Percentiles rank a stretch among this genome's conserved stretches.
Evolutionary conservation across 495 filamentous ascomycete species (phyloP).

Genomic region (Penicillium soppii): DNA sequence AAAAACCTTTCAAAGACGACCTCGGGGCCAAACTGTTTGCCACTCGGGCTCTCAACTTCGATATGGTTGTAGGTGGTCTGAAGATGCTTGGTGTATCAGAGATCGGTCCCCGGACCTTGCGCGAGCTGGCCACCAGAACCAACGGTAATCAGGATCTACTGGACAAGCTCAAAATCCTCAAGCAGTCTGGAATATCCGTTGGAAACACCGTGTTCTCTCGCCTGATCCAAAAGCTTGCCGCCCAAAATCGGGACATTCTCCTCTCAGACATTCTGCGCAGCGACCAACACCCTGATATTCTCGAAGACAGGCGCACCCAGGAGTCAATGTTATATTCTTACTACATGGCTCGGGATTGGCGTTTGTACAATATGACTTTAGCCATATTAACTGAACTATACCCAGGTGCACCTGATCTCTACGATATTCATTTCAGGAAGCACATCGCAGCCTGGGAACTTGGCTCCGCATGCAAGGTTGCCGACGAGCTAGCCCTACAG

Average conservation of each 20-base stretch:
- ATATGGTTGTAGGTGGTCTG: slow-evolving; percentile 62
- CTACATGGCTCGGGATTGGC: slow-evolving; percentile 48
- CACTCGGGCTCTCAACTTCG: slow-evolving; percentile 63
- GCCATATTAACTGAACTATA: slow-evolving; percentile 43
- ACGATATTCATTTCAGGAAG: slow-evolving; percentile 47
- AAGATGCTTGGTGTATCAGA: slow-evolving; percentile 61
- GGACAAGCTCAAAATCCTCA: slow-evolving; percentile 54
- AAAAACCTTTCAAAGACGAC: slow-evolving; percentile 49
- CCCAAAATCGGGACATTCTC: slow-evolving; percentile 51
- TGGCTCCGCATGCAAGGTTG: slow-evolving; percentile 31
- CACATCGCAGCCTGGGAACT: slow-evolving; percentile 37
- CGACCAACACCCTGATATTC: slow-evolving; percentile 74
- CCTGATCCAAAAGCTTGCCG: slow-evolving; percentile 57
- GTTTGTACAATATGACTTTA: slow-evolving; percentile 53
- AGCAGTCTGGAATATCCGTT: slow-evolving; percentile 57
- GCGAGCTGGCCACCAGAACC: slow-evolving; percentile 66
- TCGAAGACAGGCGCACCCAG: slow-evolving; percentile 62
- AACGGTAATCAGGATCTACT: slow-evolving; percentile 51
- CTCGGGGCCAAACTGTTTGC: slow-evolving; percentile 73
- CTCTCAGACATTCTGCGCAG: slow-evolving; percentile 60
- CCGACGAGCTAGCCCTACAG: slow-evolving; percentile 35
- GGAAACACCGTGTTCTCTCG: slow-evolving; percentile 57
- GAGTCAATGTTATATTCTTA: slow-evolving; percentile 53
- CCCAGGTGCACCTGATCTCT: slow-evolving; percentile 25
- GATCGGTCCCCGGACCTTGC: slow-evolving; percentile 71